phyloP scores from a whole-genome alignment of 306 rosid genomes.

The Corylus heterophylla region DNA sequence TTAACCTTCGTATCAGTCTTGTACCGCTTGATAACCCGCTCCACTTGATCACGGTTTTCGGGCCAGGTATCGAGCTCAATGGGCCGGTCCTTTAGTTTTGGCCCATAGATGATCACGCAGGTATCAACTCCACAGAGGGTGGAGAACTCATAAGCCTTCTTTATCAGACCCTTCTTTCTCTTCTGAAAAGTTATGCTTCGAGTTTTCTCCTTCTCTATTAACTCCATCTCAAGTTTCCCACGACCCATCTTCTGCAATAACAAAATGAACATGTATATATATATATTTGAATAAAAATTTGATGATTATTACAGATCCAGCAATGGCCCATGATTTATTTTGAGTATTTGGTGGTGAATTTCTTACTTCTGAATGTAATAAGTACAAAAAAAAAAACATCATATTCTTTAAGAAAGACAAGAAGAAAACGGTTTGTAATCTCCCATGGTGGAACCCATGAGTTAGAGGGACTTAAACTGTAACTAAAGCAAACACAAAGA shows the following conservation, averaged over 20 bases:
- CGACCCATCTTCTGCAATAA: slow-evolving; percentile 27
- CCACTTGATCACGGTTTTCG: neutral
- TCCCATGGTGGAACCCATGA: neutral
- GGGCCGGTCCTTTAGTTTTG: neutral
- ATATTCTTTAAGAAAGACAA: too few relatives aligned
- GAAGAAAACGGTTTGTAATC: neutral
- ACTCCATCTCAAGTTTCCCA: neutral
- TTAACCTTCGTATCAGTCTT: neutral
- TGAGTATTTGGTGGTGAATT: neutral
- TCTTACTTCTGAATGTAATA: too few relatives aligned
- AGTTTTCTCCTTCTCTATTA: slow-evolving; percentile 6
- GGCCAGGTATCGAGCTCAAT: slow-evolving; percentile 17
- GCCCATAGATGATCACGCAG: slow-evolving; percentile 10
- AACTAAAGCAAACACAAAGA: neutral
- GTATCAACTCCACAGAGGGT: slow-evolving; percentile 15
- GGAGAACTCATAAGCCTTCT: slow-evolving; percentile 10
- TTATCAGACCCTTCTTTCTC: slow-evolving; percentile 22
- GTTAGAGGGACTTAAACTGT: neutral
- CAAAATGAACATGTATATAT: neutral
- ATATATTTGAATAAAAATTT: too few relatives aligned
- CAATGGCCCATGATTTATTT: too few relatives aligned
- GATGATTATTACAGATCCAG: too few relatives aligned
- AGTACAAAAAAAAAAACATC: too few relatives aligned
- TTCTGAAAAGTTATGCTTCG: slow-evolving; percentile 1
- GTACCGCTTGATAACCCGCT: neutral